Evolutionary conservation across 306 rosid genomes (phyloP).

Genomic region (Albizia julibrissin): DNA sequence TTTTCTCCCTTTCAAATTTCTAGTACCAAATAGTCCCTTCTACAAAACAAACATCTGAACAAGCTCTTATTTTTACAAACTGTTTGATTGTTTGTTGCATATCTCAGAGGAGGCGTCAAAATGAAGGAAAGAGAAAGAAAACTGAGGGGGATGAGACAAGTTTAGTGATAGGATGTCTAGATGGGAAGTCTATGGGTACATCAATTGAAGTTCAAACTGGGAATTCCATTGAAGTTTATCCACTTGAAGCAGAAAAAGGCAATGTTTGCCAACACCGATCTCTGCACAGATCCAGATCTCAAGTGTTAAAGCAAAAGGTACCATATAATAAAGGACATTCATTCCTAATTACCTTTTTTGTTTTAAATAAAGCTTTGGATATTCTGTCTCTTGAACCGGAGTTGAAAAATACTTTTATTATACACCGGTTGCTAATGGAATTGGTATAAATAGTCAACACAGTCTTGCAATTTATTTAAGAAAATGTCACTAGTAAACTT

Average conservation of each 20-base stretch:
- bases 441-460: background rate
- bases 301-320: constrained; percentile 67
- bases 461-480: background rate
- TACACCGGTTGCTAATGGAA: too few relatives aligned
- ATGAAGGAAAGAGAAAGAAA: constrained; percentile 33
- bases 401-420: background rate
- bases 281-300: constrained; percentile 56
- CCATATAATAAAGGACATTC: background rate
- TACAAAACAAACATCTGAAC: too few relatives aligned
- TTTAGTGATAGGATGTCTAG: constrained; percentile 48
- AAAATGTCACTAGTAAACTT: background rate
- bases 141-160: constrained; percentile 31
- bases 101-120: constrained; percentile 61
- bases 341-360: too few relatives aligned
- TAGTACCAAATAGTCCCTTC: too few relatives aligned
- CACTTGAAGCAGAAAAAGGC: constrained; percentile 53
- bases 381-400: too few relatives aligned
- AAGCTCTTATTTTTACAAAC: too few relatives aligned
- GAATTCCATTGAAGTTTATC: constrained; percentile 59
- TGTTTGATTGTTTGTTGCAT: constrained; percentile 26
- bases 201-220: constrained; percentile 81
- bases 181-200: constrained; percentile 57
- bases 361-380: too few relatives aligned
- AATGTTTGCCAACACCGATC: constrained; percentile 40
- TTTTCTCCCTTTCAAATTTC: too few relatives aligned